These are phyloP conservation scores for Coemansia sp. DNA, from an alignment of 192 early-diverging fungal genomes.

Conservation along the genomic window DNA sequence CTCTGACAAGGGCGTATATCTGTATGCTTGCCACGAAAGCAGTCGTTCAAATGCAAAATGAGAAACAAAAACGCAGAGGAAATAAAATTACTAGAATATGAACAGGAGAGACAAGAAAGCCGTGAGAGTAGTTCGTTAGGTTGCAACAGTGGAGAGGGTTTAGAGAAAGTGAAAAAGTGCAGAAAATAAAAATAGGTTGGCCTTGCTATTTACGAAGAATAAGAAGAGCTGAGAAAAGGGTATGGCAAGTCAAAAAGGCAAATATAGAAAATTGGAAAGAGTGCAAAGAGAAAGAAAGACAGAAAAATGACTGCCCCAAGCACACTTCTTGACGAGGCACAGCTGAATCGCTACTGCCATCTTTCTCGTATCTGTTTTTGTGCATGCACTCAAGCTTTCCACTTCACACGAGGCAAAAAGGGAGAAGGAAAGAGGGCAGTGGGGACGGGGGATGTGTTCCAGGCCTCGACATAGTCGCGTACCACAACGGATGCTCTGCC, in stretches of 20 bases:
- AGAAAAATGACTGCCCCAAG: neutral
- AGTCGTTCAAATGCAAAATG: slow-evolving; percentile 9
- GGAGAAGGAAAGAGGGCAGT: neutral
- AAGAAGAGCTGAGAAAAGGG: neutral
- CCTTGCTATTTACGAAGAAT: neutral
- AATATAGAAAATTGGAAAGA: slow-evolving; percentile 6
- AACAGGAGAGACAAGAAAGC: neutral
- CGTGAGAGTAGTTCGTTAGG: neutral
- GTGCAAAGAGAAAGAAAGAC: slow-evolving; percentile 14
- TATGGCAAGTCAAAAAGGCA: neutral
- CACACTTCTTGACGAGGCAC: neutral
- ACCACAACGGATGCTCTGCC: neutral
- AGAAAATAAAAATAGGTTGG: neutral
- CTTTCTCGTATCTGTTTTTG: neutral
- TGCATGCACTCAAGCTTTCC: neutral
- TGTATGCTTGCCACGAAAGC: neutral
- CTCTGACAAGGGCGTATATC: neutral
- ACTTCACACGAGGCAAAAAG: neutral
- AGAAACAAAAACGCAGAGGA: slow-evolving; percentile 7
- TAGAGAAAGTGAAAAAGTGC: neutral
- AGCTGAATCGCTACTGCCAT: neutral
- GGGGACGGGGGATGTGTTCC: neutral
- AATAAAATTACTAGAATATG: slow-evolving; percentile 7
- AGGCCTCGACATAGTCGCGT: neutral
- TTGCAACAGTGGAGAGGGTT: neutral